A percentile compares a stretch with the other conserved stretches of the same genome.
phyloP scores from a whole-genome alignment of 2,329 filamentous ascomycete species.

The Aspergillus arachidicola region DNA sequence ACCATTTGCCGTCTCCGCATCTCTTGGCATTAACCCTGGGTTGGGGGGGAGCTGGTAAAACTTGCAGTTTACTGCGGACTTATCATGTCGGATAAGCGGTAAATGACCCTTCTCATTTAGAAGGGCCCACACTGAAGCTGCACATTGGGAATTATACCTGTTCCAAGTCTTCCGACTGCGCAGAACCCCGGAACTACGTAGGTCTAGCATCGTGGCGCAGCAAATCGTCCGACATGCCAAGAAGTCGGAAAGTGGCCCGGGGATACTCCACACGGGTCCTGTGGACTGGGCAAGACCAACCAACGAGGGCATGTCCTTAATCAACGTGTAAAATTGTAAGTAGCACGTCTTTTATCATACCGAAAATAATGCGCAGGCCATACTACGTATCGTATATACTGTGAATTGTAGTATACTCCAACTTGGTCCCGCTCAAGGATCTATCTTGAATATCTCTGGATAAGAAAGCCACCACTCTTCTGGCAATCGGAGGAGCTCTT shows the following conservation, averaged over 20 bases:
- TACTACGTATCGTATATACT: neutral
- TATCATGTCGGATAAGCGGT: neutral
- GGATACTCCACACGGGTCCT: neutral
- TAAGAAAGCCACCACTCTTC: neutral
- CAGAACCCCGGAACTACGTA: neutral
- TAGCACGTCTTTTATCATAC: neutral
- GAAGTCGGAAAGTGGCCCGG: neutral
- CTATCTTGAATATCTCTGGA: neutral
- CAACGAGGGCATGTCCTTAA: neutral
- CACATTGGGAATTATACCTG: neutral
- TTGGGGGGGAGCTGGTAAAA: neutral
- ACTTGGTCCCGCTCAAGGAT: neutral
- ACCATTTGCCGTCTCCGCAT: neutral
- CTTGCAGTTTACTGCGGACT: neutral
- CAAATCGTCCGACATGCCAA: constrained; percentile 13
- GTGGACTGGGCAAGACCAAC: neutral
- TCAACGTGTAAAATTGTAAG: neutral
- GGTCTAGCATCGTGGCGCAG: constrained; percentile 11
- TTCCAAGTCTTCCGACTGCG: neutral
- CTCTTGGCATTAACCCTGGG: neutral
- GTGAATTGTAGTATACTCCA: neutral
- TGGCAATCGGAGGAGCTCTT: neutral
- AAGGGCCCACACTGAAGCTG: neutral
- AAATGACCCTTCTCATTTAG: constrained; percentile 1
- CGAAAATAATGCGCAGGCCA: neutral